Evolutionary conservation across 768 basidiomycete genomes (phyloP), one percentile per base, ranked within the genome.

Genomic region (Lactarius tabidus): DNA sequence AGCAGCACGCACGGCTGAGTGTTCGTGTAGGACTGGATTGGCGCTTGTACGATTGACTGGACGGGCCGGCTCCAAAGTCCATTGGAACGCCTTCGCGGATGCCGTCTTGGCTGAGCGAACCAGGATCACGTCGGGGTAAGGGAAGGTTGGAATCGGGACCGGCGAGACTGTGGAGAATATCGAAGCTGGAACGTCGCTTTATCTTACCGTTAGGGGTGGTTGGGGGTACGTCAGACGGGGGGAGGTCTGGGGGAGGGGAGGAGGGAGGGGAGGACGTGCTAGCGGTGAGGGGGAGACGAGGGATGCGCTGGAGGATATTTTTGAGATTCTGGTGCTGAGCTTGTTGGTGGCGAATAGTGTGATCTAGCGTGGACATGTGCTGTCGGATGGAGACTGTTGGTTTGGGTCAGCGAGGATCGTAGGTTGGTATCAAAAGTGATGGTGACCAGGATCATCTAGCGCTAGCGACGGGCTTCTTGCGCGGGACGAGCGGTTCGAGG

Each of bases 331-430:
- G 82, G 39, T 91, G 75, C 70, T 92, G 89, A 23, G 90, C 90
- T 78, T 91, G 89, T 72, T 93, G 89, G 70, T 92, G 90, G 67
- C 91, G 79, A 70, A 93, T 93, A 72, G 81, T 84, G 74, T 93
- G 91, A 76, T 88, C 91, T 72, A 93, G 77, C 45, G 86, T 87
- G 69, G 89, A 90, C 77, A 93, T 87, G 66, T 92, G 90, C 70
- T 84, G 86, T 62, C 91, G 85, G 60, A 91, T 80, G 67, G 85
- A 83, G 72, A 91, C 91, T 93, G 71, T 57, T 71, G 31, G 18
- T 33, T 35, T 8, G 41, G 31, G 41, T 66, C 57, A 63, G 35
- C 23, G 20, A 10, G 4, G 7, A 10, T 5, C 20, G 31, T 20
- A 23, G 18, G 17, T 8, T 38, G 12, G n/a, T 6, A n/a, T 33